Evolutionary conservation across 108 stramenopile species (phyloP).

Genomic region (Epipyxis sp.): DNA sequence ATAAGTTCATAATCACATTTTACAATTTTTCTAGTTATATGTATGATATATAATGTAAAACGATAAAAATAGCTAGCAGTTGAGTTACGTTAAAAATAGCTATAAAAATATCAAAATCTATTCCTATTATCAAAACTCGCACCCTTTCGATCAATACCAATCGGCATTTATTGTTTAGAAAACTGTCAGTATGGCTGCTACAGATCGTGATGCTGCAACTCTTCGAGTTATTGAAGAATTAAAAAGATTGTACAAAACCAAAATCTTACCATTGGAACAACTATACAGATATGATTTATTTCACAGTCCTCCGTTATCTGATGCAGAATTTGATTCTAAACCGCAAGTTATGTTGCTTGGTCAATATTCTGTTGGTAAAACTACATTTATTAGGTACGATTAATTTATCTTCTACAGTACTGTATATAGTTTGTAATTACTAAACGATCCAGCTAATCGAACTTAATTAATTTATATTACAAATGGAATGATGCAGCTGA

Average conservation of each 20-base stretch:
- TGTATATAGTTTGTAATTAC: no score
- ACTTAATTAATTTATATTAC: not conserved
- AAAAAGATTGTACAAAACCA: slow-evolving; percentile 53
- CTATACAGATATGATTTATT: slow-evolving; percentile 86
- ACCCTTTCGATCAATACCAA: no score
- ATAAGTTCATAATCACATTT: no score
- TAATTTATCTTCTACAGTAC: no score
- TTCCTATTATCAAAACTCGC: no score
- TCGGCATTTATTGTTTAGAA: not conserved
- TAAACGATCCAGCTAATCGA: not conserved
- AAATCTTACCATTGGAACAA: slow-evolving; percentile 55
- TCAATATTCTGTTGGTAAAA: slow-evolving; percentile 96
- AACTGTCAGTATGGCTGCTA: not conserved
- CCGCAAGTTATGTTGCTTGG: slow-evolving; percentile 93
- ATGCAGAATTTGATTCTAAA: slow-evolving; percentile 95
- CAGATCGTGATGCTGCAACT: slow-evolving; percentile 54
- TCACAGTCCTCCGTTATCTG: slow-evolving; percentile 89
- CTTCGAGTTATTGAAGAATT: slow-evolving; percentile 55
- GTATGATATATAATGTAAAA: no score
- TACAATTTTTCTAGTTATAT: no score
- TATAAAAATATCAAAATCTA: no score
- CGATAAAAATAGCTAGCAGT: no score
- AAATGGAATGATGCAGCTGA: not conserved
- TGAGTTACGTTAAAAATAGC: no score
- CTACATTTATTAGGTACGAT: slow-evolving; percentile 80